Evolutionary conservation across 176 grass and related monocot species (phyloP), one percentile per base, ranked within the genome.

Genomic region (Musa acuminata): DNA sequence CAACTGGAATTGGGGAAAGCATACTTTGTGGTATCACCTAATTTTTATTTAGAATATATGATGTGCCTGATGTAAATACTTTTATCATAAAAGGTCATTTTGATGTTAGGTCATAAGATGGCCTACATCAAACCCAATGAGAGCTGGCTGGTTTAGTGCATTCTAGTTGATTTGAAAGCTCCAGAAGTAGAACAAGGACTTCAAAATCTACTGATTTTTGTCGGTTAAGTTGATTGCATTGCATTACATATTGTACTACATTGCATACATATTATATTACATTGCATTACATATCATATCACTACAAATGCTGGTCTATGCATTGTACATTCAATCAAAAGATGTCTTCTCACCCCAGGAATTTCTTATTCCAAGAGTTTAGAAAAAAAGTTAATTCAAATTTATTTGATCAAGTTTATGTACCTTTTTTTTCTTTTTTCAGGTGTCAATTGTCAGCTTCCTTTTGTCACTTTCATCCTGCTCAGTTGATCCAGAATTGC

Each of bases 391-490:
- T 8, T 59, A 59, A 14, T n/a, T 21, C 2, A 14, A 20, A 9
- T 59, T 17, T 20, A 4, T 14, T 59, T 59, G 0, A n/a, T 59
- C 57, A 17, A 59, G 51, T 81, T 14, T 26, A 26, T 75, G 13
- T 60, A n/a, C n/a, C 72, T 53, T 49, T 67, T 86, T 83, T 71
- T 76, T 69, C 24, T 74, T 54, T 75, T 82, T 88, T 49, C 81
- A 96, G 93, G 93, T 96, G 79, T 86, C 87, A 66, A 90, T 97
- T 71, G 93, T 97, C 69, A 85, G 85, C 25, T 87, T 90, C 80
- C 82, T 97, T 73, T 76, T 97, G 26, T 88, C 83, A 13, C 71
- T 92, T 64, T 72, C 90, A 29, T 92, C 85, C 67, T 84, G 76
- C 77, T 27, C 74, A 23, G 73, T 52, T 75, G 69, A 80, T 19